phyloP scores from a whole-genome alignment of 805 yeast species.

The Kuraishia ogatae region DNA sequence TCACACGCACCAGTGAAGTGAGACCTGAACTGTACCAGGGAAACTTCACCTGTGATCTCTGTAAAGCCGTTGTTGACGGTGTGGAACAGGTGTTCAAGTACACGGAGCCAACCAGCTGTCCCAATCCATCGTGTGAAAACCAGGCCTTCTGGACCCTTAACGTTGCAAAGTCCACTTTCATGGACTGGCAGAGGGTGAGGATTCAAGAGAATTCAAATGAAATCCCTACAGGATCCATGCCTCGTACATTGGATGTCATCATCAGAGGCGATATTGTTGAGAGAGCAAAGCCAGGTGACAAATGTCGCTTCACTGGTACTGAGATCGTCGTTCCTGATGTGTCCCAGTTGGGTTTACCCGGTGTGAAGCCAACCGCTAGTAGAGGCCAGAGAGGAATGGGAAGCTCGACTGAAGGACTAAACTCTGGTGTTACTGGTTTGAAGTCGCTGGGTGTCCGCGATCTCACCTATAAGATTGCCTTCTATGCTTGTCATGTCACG shows the following conservation, averaged over 20 bases:
- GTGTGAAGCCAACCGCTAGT: constrained; percentile 79
- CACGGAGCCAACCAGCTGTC: constrained; percentile 92
- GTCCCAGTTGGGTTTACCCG: constrained; percentile 89
- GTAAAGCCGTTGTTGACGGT: constrained; percentile 77
- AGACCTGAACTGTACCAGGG: constrained; percentile 89
- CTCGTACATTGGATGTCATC: constrained; percentile 88
- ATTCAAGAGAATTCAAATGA: constrained; percentile 95
- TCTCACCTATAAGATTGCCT: constrained; percentile 84
- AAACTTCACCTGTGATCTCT: constrained; percentile 81
- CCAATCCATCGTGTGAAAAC: constrained; percentile 80
- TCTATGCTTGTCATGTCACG: constrained; percentile 83
- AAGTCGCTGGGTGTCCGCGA: constrained; percentile 91
- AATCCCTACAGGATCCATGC: constrained; percentile 98
- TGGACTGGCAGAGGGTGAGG: constrained; percentile 95
- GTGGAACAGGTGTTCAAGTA: constrained; percentile 89
- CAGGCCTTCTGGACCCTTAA: constrained; percentile 80
- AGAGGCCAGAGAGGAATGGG: constrained; percentile 54
- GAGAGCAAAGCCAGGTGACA: constrained; percentile 95
- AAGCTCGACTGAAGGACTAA: constrained; percentile 54
- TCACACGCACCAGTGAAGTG: constrained; percentile 92
- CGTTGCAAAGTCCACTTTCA: constrained; percentile 74
- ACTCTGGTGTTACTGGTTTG: constrained; percentile 84
- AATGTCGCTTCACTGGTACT: constrained; percentile 88
- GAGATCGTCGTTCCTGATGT: constrained; percentile 94
- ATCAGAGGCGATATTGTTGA: constrained; percentile 92